phyloP scores from a whole-genome alignment of 2,329 filamentous ascomycete species.

The Botryosphaeria dothidea region DNA sequence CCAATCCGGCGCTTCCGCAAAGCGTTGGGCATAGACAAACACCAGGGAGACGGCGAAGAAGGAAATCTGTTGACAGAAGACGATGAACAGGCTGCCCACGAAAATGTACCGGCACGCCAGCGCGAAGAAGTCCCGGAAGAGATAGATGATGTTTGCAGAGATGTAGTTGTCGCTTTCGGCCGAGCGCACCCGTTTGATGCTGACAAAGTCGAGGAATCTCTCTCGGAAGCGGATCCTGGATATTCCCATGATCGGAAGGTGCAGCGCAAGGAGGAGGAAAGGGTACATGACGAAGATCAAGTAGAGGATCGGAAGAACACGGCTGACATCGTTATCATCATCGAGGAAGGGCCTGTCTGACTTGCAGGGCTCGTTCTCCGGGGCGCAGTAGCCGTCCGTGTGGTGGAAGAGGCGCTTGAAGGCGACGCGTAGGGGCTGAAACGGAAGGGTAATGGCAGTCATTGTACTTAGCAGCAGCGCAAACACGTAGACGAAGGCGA shows the following conservation, averaged over 20 bases:
- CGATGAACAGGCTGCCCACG: not conserved
- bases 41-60: not conserved
- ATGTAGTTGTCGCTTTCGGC: not conserved
- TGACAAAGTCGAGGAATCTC: not conserved
- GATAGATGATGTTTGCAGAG: not conserved
- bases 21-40: not conserved
- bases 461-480: slow-evolving; percentile 25
- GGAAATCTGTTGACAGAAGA: not conserved
- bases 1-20: not conserved
- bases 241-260: not conserved
- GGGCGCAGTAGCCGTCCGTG: not conserved
- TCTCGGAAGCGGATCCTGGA: not conserved
- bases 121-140: not conserved
- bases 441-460: not conserved
- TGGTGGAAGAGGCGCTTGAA: not conserved
- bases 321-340: not conserved
- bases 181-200: not conserved
- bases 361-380: not conserved
- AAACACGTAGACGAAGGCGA: slow-evolving; percentile 30
- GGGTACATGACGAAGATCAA: not conserved
- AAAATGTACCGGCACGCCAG: not conserved
- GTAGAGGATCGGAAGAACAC: not conserved
- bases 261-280: not conserved
- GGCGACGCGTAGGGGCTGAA: not conserved
- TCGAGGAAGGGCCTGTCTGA: not conserved